Percentiles rank a stretch among this genome's conserved stretches.
phyloP scores from a whole-genome alignment of 2,329 filamentous ascomycete genomes.

The Clarireedia homoeocarpa region DNA sequence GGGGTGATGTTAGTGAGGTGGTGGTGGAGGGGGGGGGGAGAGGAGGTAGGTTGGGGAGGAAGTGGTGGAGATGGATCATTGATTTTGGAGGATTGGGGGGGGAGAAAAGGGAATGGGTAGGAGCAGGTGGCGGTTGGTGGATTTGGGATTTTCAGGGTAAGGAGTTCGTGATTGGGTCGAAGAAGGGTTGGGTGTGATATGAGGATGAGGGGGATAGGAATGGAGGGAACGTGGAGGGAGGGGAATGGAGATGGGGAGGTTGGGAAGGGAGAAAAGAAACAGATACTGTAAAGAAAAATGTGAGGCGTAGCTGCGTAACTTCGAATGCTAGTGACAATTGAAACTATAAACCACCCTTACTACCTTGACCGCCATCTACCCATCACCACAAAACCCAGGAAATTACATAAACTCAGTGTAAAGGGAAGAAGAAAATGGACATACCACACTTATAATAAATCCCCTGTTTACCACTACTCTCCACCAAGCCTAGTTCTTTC shows the following conservation, averaged over 20 bases:
- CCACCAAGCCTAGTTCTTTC: slow-evolving; percentile 53
- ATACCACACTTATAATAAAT: slow-evolving; percentile 65
- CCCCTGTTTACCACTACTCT: slow-evolving; percentile 32
- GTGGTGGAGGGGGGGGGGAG: background rate
- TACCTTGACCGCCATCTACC: too few relatives aligned
- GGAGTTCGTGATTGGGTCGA: too few relatives aligned
- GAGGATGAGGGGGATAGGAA: background rate
- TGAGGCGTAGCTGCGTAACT: too few relatives aligned
- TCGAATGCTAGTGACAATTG: too few relatives aligned
- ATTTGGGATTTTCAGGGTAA: background rate
- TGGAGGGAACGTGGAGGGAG: background rate
- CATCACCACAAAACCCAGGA: too few relatives aligned
- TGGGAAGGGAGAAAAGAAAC: background rate
- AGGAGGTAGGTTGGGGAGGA: too few relatives aligned
- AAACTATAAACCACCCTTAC: too few relatives aligned
- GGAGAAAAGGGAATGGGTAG: background rate
- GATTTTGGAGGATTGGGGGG: background rate
- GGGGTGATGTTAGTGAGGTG: background rate
- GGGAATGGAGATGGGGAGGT: background rate
- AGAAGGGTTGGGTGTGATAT: background rate
- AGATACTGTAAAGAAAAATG: too few relatives aligned
- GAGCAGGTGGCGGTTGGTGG: background rate
- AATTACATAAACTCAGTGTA: background rate
- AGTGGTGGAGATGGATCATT: background rate
- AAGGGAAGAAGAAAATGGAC: background rate